A percentile compares a stretch with the other conserved stretches of the same genome.
These are phyloP conservation scores for Xylogone sp. DNA, from an alignment of 2,329 filamentous ascomycete genomes.

Conservation along the genomic window DNA sequence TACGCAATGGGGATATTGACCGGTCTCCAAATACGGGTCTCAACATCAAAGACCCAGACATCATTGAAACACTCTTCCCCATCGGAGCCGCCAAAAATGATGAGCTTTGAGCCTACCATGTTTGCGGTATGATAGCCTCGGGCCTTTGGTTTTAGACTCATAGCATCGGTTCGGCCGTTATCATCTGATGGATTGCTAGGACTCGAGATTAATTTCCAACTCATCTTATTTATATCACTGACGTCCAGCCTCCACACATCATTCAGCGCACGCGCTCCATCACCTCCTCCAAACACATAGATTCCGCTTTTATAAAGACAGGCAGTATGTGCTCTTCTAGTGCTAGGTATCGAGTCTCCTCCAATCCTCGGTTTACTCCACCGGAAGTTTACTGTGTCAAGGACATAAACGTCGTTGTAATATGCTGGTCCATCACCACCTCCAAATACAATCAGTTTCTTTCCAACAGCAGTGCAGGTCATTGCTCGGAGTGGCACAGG, in stretches of 20 bases:
- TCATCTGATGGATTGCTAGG: conserved; percentile 33
- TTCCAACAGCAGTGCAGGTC: conserved; percentile 68
- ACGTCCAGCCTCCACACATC: conserved; percentile 72
- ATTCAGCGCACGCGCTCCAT: conserved; percentile 66
- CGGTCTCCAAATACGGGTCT: conserved; percentile 54
- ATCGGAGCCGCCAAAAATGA: conserved; percentile 67
- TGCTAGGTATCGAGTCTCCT: conserved; percentile 55
- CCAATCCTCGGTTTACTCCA: conserved; percentile 59
- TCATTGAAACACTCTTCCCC: conserved; percentile 70
- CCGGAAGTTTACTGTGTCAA: conserved; percentile 67
- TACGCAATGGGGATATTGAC: conserved; percentile 59
- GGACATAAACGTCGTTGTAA: conserved; percentile 68
- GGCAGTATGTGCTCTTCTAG: conserved; percentile 65
- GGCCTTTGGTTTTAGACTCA: conserved; percentile 50
- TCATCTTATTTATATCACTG: conserved; percentile 62
- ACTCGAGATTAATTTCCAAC: conserved; percentile 60
- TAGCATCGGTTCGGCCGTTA: conserved; percentile 32
- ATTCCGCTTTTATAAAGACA: conserved; percentile 68
- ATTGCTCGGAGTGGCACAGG: conserved; percentile 65
- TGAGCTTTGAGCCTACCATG: conserved; percentile 69
- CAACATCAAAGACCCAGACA: conserved; percentile 70
- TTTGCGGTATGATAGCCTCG: conserved; percentile 70
- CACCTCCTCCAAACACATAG: conserved; percentile 69
- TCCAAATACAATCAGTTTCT: conserved; percentile 67
- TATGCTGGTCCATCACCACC: conserved; percentile 68